Evolutionary conservation across 495 filamentous ascomycete species (phyloP), one percentile per base, ranked within the genome.

Genomic region (Penicillium psychrofluorescens): DNA sequence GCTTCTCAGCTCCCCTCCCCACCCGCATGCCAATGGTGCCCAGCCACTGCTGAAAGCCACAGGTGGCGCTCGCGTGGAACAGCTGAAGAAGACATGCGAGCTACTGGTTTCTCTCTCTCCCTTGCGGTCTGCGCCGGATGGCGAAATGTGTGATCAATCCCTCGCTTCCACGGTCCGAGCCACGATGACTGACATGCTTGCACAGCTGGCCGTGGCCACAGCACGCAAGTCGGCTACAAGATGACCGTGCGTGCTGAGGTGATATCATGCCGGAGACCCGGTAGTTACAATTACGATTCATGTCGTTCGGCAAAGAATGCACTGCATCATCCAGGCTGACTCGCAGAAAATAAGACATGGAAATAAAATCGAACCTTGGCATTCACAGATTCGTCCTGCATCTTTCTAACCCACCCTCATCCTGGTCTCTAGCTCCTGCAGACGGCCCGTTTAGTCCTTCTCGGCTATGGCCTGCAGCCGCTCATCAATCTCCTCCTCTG

Each of bases 401-500:
- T 31, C 53, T 55, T 44, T 39, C 38, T 36, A 29, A 6, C 16
- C 35, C 31, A 31, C 28, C 29, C 15, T 28, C 7, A 37, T 36
- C 35, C 33, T 41, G 45, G 40, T 33, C 44, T 38, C 36, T 33
- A 39, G 38, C 48, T 45, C 32, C 44, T 38, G 36, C 11, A 29
- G 7, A 12, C 30, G 31, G 34, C 9, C 30, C 50, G 31, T 39
- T 80, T 77, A 98, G 70, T 98, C 92, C 78, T 96, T 97, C 72
- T 98, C 92, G 38, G 85, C 86, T 64, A 98, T 97, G 40, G 90
- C 88, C 72, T 98, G 94, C 70, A 98, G 75, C 62, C 92, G 76
- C 72, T 95, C 94, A 58, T 98, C 92, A 58, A 98, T 97, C 78
- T 98, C 92, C 32, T 96, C 91, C 65, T 95, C 90, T 8, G 90